Base-by-base conservation (phyloP, 805 yeast species). In the Ogataea methylovora region DNA sequence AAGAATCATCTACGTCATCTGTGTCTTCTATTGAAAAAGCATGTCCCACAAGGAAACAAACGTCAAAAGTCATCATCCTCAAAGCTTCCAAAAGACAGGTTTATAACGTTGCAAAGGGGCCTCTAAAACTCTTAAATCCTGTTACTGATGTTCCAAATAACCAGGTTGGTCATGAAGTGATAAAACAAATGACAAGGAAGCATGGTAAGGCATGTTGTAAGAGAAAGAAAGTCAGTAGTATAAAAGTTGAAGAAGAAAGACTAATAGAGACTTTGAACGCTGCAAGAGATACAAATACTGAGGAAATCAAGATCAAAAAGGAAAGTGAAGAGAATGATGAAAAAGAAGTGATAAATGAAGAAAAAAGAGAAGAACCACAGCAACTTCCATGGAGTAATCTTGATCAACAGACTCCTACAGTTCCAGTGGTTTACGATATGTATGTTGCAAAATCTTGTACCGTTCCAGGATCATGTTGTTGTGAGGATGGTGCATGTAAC, bases 41-140 rank as follows among this genome's bases (percentile, higher is more conserved):
- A n/a, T 12, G 19, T 25, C 23, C 8, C 23, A 3, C 29, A 16
- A 8, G 13, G 13, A 8, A 11, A 5, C 24, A 14, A 23, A 13
- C 16, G 9, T 27, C 38, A 13, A 29, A 35, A 1, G 61, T 61
- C 1, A 56, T 57, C 16, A 46, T 58, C 14, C 43, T 61, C 4
- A 51, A 49, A 32, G 64, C 63, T 7, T 42, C 60, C 11, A 56
- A 50, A 34, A 46, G 60, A 33, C 60, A 57, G 34, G 53, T 61
- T n/a, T 60, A 39, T 37, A 58, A 58, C 34, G 65, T 59, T 21
- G 43, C 58, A 4, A 57, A 52, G 30, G 54, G 56, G 2, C 58
- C 65, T 1, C 33, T 60, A 17, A 46, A 45, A 15, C 39, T 60
- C 20, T 34, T 60, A 22, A 57, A 52, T 11, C 64, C 65, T 3